Base-by-base conservation (phyloP, 192 early-diverging fungal genomes). In the Jimgerdemannia flammicorona region DNA sequence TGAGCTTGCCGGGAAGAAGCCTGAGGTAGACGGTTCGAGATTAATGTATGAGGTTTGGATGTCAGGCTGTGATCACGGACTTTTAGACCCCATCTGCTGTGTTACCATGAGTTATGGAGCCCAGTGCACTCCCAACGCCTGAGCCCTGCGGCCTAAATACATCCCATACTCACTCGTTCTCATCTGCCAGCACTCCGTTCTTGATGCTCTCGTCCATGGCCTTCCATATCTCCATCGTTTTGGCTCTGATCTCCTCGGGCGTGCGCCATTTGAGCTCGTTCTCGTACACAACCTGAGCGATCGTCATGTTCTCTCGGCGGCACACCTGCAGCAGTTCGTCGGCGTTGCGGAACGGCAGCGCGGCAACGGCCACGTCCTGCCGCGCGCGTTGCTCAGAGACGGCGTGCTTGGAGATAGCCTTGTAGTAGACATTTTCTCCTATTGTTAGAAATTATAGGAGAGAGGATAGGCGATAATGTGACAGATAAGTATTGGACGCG, bases 261-360 rank as follows among this genome's bases (percentile, higher is more conserved):
- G 85, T 90, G 43, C 95, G 80, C 97, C 97, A 98, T 49, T 93
- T 92, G 14, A 97, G 87, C 77, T 98, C 97, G 78, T 98, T 98
- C 74, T 93, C 87, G 75, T 91, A 96, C 1, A 98, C 97, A 0
- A 98, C 94, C 77, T 98, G 93, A n/a, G 97, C 95, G 81, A 98
- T 98, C 39, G 93, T 89, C 85, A 96, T 86, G 71, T 91, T 84
- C 78, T 96, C 90, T 64, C 91, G 86, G 72, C 91, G 80, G 80
- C 97, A 98, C 40, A 95, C 86, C 44, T 92, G 84, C 44, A 98
- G 79, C 44, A 98, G 78, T 66, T 92, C 92, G 44, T 87, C 84
- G 40, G 92, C 93, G 39, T 94, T 92, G 49, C 85, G 81, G 80
- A 98, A 98, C 3, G 97, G 95, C 44, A 98, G 76, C 3, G 92